Evolutionary conservation across 2,329 filamentous ascomycete species (phyloP).

Genomic region (Pseudogymnoascus sp.): DNA sequence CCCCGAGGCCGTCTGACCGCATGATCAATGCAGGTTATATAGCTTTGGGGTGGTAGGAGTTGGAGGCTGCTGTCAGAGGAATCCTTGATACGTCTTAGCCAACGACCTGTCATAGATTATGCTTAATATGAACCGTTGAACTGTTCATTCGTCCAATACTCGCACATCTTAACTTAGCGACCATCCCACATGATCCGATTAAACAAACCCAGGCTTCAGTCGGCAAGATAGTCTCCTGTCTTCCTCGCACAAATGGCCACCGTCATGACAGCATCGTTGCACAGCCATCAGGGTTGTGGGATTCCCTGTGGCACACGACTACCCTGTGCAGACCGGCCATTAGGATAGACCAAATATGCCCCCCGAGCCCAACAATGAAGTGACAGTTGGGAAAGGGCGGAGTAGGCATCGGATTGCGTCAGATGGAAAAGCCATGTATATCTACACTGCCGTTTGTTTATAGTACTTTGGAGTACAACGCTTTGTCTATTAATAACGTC

Average conservation of each 20-base stretch:
- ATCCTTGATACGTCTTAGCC: neutral
- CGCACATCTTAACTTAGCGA: neutral
- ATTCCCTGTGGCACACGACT: neutral
- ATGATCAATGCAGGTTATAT: neutral
- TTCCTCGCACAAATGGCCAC: neutral
- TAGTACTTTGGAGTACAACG: neutral
- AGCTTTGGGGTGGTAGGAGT: neutral
- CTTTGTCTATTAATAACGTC: neutral
- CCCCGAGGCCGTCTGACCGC: neutral
- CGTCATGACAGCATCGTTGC: neutral
- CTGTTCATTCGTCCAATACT: neutral
- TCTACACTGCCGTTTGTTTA: neutral
- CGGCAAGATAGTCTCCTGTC: neutral
- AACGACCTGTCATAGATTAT: constrained; percentile 7
- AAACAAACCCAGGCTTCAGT: neutral
- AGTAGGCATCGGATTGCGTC: neutral
- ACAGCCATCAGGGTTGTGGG: neutral
- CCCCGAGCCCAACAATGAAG: neutral
- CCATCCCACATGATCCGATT: neutral
- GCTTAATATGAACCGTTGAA: constrained; percentile 4
- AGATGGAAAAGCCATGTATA: neutral
- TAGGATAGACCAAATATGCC: neutral
- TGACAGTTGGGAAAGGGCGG: neutral
- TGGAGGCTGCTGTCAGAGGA: neutral
- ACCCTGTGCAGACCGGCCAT: neutral